Evolutionary conservation across 2,329 filamentous ascomycete species (phyloP), one percentile per base, ranked within the genome.

Genomic region (Fusarium sp.): DNA sequence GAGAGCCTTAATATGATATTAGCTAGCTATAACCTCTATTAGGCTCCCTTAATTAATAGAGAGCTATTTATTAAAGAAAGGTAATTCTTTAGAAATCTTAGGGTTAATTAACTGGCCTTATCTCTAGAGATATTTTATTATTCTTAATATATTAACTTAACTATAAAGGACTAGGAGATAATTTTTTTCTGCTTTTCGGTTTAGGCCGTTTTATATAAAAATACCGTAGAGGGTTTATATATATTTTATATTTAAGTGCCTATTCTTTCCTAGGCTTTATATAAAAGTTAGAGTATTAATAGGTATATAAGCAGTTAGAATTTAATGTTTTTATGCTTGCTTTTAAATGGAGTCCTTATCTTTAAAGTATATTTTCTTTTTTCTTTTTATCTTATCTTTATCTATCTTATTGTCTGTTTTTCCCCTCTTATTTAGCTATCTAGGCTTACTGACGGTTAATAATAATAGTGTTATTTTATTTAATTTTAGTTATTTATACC

Each of bases 11-110:
- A 67, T 47, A 2, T 50, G 48, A 40, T 71, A 58, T 46, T 70
- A 39, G 5, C 65, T 56, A 11, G 57, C 67, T 44, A 70, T 62
- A 8, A 67, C 40, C 48, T 69, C 64, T 9, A n/a, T 24, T 8
- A 9, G 14, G 20, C 40, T 43, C 20, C 40, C 20, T 43, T 15
- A 7, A 22, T 43, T 43, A 11, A 24, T 24, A 24, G 2, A 24
- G 7, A 24, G 24, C 24, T 2, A 24, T 24, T 24, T 8, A 8
- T 24, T 8, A 8, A 24, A 24, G 7, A 24, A 24, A 4, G 24
- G 24, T 24, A 24, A 24, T 24, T 24, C 24, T 24, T 24, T 8
- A 8, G 24, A 24, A 24, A 24, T 24, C 24, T 24, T 8, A 8
- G 24, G 24, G 24, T 24, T 8, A 8, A 24, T 24, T 8, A 8